Evolutionary conservation across 345 rosid genomes (phyloP), one percentile per base, ranked within the genome.

Genomic region (Pistacia atlantica): DNA sequence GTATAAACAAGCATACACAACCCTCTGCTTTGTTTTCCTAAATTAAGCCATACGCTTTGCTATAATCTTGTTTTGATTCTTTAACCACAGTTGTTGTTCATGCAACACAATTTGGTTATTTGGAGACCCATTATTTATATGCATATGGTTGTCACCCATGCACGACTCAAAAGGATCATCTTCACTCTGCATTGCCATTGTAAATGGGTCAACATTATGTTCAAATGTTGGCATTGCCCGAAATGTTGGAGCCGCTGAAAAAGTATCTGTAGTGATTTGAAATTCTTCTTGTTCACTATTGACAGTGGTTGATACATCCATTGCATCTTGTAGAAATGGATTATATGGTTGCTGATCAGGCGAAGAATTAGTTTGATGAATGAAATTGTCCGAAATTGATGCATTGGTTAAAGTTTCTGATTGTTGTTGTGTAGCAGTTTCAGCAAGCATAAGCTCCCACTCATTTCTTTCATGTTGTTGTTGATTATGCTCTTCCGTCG

Each of bases 1-100:
- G 25, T 71, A 35, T 62, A 37, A 46, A 46, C 35, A 52, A 8
- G 25, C 18, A 45, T 8, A 61, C 60, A 49, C 22, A 73, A 37
- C 4, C 54, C 46, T 52, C 25, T 5, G 46, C 12, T 46, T 18
- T 35, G 38, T 25, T 38, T 66, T 71, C 8, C 56, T 16, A 78
- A 3, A 81, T 88, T 81, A 87, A 57, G 75, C 51, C 57, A 78
- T 59, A 65, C 84, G 89, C 77, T 90, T 93, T 28, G 92, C 83
- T 17, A 95, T 89, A 58, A 95, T 92, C 85, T 84, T 89, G 78
- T 86, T 88, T 78, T 95, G 95, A 74, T 88, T 80, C 81, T 87
- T 87, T 78, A 90, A 78, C 98, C 99, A 93, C 45, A 87, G 8
- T 54, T 87, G 87, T 22, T 90, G 95, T 79, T 95, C 89, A 60